A percentile compares a stretch with the other conserved stretches of the same genome.
Evolutionary conservation across 768 basidiomycete genomes (phyloP).

Genomic region (Rubroboletus pulcherrimus): DNA sequence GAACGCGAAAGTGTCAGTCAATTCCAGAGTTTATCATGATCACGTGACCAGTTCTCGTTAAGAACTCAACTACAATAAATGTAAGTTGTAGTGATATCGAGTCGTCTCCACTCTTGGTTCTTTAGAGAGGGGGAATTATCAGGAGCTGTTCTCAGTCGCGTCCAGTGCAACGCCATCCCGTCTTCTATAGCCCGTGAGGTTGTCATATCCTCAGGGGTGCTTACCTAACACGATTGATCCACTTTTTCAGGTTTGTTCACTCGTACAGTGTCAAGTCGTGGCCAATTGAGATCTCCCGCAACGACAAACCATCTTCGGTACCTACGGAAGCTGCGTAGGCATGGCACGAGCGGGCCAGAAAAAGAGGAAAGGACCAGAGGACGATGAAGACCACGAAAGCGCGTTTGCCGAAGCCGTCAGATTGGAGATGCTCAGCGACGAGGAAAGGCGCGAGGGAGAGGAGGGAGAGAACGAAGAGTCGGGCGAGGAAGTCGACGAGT

Average conservation of each 20-base stretch:
- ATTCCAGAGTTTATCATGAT: background rate
- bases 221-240: conserved; percentile 15
- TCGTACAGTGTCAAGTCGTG: background rate
- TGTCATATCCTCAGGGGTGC: conserved; percentile 3
- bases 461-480: conserved; percentile 37
- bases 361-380: conserved; percentile 57
- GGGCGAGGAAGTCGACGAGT: conserved; percentile 65
- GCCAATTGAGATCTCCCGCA: background rate
- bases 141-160: background rate
- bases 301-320: background rate
- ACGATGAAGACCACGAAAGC: conserved; percentile 33
- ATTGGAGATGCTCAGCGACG: conserved; percentile 74
- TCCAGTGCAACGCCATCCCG: background rate
- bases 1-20: background rate
- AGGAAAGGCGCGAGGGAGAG: conserved; percentile 44
- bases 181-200: background rate
- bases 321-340: conserved; percentile 32
- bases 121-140: no score
- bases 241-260: conserved; percentile 7
- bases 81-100: background rate
- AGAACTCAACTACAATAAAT: background rate
- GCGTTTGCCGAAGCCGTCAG: conserved; percentile 40
- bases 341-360: conserved; percentile 36
- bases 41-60: conserved; percentile 3
- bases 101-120: background rate